phyloP scores from a whole-genome alignment of 768 basidiomycete species.

The Pulveroboletus sp. region DNA sequence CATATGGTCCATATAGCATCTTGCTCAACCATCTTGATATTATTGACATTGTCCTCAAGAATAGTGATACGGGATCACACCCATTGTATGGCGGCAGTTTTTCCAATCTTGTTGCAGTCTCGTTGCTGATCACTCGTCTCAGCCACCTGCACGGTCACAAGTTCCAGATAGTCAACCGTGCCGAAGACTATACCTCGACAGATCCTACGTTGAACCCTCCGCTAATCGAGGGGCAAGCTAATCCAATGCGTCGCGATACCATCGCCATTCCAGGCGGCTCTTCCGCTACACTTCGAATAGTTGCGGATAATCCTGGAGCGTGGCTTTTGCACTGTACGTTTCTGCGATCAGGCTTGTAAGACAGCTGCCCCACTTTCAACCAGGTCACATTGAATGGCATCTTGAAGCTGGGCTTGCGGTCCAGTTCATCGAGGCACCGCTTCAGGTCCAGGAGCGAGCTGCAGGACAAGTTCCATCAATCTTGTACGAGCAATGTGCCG shows the following conservation, averaged over 20 bases:
- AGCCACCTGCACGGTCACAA: constrained; percentile 93
- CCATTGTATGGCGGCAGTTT: constrained; percentile 61
- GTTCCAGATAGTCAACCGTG: constrained; percentile 73
- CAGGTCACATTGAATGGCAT: constrained; percentile 87
- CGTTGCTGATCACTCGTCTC: constrained; percentile 1
- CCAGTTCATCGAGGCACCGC: constrained; percentile 79
- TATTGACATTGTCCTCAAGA: constrained; percentile 72
- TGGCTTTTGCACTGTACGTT: constrained; percentile 80
- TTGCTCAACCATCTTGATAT: constrained; percentile 72
- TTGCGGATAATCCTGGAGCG: constrained; percentile 90
- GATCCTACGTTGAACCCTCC: constrained; percentile 81
- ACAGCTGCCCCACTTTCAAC: background rate
- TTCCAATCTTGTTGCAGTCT: background rate
- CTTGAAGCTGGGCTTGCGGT: constrained; percentile 79
- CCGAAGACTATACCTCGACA: constrained; percentile 61
- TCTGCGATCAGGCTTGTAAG: background rate
- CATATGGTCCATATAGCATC: constrained; percentile 80
- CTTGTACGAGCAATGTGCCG: constrained; percentile 69
- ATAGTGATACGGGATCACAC: constrained; percentile 69
- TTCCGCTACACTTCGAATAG: constrained; percentile 69
- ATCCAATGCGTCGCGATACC: constrained; percentile 92
- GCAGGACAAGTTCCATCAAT: constrained; percentile 46
- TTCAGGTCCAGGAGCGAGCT: constrained; percentile 53
- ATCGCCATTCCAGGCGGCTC: constrained; percentile 65
- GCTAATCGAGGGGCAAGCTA: constrained; percentile 67